Percentiles rank a stretch among this genome's conserved stretches.
phyloP scores from a whole-genome alignment of 257 asterid genomes.

The Nicotiana paniculata region DNA sequence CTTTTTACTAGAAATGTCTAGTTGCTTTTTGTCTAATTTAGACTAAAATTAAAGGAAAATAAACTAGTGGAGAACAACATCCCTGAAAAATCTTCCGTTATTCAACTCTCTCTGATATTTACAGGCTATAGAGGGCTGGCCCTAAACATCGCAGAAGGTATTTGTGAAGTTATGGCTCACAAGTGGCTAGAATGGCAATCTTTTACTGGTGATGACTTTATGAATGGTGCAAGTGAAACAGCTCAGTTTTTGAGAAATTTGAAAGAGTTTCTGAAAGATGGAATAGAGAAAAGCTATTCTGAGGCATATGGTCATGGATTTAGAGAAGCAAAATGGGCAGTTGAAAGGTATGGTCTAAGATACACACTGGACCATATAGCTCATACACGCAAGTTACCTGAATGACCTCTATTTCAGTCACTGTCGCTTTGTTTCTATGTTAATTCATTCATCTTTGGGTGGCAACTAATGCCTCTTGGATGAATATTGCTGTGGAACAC shows the following conservation, averaged over 20 bases:
- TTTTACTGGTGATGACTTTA: constrained; percentile 1
- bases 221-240: neutral
- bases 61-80: neutral
- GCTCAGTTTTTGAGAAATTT: constrained; percentile 9
- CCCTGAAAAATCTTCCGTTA: neutral
- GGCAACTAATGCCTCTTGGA: neutral
- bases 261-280: neutral
- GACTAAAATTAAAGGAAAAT: neutral
- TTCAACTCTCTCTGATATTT: neutral
- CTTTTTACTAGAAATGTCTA: neutral
- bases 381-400: neutral
- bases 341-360: constrained; percentile 6
- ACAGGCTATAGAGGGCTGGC: neutral
- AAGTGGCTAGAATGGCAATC: constrained; percentile 7
- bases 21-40: neutral
- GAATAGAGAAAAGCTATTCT: constrained; percentile 3
- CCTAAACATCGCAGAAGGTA: neutral
- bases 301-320: constrained; percentile 8
- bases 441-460: neutral
- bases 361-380: constrained; percentile 1
- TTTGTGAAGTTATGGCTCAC: constrained; percentile 10
- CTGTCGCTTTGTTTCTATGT: neutral
- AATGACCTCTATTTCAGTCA: neutral
- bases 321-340: constrained; percentile 14
- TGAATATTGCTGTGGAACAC: neutral